These are phyloP conservation scores for Artemisia tridentata DNA, from an alignment of 129 eudicot genomes.

Conservation along the genomic window DNA sequence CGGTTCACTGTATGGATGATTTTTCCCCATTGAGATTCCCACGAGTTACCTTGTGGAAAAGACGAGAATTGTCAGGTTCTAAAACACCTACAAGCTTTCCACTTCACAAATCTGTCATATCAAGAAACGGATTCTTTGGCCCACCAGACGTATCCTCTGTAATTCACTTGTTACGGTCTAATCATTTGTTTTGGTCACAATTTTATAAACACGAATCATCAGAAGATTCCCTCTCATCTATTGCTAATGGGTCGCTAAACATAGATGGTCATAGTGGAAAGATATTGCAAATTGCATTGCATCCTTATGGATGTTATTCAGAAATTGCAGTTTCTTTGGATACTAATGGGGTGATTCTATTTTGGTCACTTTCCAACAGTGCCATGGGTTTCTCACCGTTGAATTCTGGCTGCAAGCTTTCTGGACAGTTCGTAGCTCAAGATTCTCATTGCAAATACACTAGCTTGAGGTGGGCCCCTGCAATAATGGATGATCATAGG, in stretches of 20 bases:
- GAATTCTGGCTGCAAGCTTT: constrained; percentile 56
- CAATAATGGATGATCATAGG: constrained; percentile 38
- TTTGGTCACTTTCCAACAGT: constrained; percentile 70
- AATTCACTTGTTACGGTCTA: constrained; percentile 51
- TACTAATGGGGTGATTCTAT: constrained; percentile 57
- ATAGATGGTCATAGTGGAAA: constrained; percentile 74
- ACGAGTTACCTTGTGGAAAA: constrained; percentile 86
- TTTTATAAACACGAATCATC: constrained; percentile 41
- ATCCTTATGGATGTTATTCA: constrained; percentile 45
- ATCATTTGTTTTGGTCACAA: constrained; percentile 57
- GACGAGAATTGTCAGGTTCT: constrained; percentile 40
- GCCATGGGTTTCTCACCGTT: constrained; percentile 53
- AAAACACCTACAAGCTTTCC: constrained; percentile 41
- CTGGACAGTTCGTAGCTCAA: constrained; percentile 40
- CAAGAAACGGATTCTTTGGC: constrained; percentile 61
- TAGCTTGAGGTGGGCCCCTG: constrained; percentile 71
- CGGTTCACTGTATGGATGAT: constrained; percentile 93
- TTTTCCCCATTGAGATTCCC: constrained; percentile 79
- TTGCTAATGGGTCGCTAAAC: constrained; percentile 44
- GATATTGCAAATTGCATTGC: constrained; percentile 66
- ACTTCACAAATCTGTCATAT: constrained; percentile 56
- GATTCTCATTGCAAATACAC: constrained; percentile 47
- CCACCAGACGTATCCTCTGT: constrained; percentile 73
- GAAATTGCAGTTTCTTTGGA: constrained; percentile 74
- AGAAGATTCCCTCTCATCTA: constrained; percentile 29